phyloP scores from a whole-genome alignment of 768 basidiomycete species.

The Agaricus blazei region DNA sequence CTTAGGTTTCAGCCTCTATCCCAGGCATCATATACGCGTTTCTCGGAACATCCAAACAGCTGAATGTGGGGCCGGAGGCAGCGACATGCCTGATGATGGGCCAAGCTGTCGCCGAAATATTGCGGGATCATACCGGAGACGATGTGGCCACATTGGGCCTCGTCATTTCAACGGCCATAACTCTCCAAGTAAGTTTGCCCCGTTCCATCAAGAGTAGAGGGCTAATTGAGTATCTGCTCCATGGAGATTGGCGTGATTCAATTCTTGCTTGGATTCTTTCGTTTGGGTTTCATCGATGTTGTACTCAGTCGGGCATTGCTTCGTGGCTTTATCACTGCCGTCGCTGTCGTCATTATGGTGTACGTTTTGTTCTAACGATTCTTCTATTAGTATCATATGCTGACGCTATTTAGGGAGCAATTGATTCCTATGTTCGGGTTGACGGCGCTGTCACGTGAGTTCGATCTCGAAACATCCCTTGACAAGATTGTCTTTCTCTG shows the following conservation, averaged over 20 bases:
- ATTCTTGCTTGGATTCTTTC: conserved; percentile 79
- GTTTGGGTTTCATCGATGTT: conserved; percentile 91
- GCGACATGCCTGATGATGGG: conserved; percentile 83
- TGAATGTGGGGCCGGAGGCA: conserved; percentile 87
- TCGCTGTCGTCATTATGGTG: conserved; percentile 84
- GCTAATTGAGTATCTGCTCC: not conserved
- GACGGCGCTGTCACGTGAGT: conserved; percentile 41
- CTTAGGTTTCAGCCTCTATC: conserved; percentile 77
- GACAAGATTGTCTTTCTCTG: conserved; percentile 78
- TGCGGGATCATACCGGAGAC: conserved; percentile 40
- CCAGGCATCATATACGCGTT: conserved; percentile 87
- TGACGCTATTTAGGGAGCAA: conserved; percentile 52
- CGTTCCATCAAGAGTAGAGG: not conserved
- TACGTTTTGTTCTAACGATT: conserved; percentile 27
- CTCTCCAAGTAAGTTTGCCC: conserved; percentile 58
- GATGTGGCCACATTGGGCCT: conserved; percentile 52
- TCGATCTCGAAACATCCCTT: conserved; percentile 63
- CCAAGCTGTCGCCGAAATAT: conserved; percentile 72
- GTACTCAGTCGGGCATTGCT: conserved; percentile 86
- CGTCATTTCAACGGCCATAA: conserved; percentile 74
- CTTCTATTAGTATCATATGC: not conserved
- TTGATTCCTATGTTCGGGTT: conserved; percentile 90
- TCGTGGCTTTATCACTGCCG: conserved; percentile 82
- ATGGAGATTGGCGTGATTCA: conserved; percentile 77
- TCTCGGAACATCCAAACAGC: conserved; percentile 79